phyloP scores from a whole-genome alignment of 805 yeast genomes.

The Cyberlindnera sargentensis region DNA sequence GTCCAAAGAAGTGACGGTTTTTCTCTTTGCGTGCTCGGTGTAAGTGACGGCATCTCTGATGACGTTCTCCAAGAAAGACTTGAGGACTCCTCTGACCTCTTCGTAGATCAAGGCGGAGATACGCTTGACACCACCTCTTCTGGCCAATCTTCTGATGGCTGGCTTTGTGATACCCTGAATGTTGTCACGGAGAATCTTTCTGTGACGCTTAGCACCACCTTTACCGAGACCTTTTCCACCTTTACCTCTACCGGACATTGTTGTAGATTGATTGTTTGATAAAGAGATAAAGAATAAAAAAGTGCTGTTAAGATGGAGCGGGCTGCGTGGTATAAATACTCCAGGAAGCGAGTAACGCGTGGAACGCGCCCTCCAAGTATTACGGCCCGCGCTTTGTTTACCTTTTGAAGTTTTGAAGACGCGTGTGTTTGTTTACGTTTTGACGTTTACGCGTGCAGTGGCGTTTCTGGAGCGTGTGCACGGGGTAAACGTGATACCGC shows the following conservation, averaged over 20 bases:
- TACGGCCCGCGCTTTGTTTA: too few relatives aligned
- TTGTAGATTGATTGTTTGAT: conserved; percentile 14
- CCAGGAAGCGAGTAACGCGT: too few relatives aligned
- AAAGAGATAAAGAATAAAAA: too few relatives aligned
- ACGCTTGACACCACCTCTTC: conserved; percentile 99
- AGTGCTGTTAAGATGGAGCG: too few relatives aligned
- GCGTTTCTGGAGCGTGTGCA: background rate
- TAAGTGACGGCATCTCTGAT: conserved; percentile 99
- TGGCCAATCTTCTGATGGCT: conserved; percentile 99
- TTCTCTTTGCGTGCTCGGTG: conserved; percentile 99
- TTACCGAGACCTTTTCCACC: conserved; percentile 99
- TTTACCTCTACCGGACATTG: conserved; percentile 99
- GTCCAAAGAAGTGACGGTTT: conserved; percentile 98
- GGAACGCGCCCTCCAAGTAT: too few relatives aligned
- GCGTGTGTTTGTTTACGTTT: conserved; percentile 1
- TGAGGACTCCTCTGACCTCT: conserved; percentile 95
- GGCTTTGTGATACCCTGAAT: conserved; percentile 99
- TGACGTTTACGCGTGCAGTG: background rate
- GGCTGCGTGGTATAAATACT: too few relatives aligned
- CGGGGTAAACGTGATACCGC: too few relatives aligned
- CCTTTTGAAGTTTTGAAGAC: too few relatives aligned
- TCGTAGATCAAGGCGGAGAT: conserved; percentile 97
- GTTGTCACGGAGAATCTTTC: conserved; percentile 99
- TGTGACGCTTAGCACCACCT: conserved; percentile 99
- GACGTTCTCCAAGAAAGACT: conserved; percentile 92